phyloP scores from a whole-genome alignment of 192 early-diverging fungal species.

The Ambispora gerdemannii region DNA sequence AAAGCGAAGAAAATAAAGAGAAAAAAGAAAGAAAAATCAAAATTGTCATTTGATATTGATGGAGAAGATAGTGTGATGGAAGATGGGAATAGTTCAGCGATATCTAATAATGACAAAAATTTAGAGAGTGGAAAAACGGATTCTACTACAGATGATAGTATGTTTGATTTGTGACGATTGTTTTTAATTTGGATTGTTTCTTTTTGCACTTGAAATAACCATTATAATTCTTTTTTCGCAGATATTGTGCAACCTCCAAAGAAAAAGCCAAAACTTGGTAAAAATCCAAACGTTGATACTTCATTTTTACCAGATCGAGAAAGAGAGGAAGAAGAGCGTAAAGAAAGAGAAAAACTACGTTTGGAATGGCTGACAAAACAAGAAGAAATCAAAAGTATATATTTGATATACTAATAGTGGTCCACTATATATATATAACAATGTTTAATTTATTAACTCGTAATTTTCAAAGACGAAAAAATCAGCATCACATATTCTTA shows the following conservation, averaged over 20 bases:
- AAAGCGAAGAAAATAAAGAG: slow-evolving; percentile 60
- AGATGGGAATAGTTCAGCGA: slow-evolving; percentile 23
- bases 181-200: too few relatives aligned
- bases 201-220: too few relatives aligned
- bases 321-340: slow-evolving; percentile 74
- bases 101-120: slow-evolving; percentile 27
- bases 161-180: too few relatives aligned
- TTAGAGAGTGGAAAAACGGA: slow-evolving; percentile 23
- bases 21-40: slow-evolving; percentile 59
- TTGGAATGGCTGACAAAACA: slow-evolving; percentile 83
- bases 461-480: slow-evolving; percentile 52
- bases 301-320: slow-evolving; percentile 89
- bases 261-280: slow-evolving; percentile 58
- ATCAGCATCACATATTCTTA: slow-evolving; percentile 89
- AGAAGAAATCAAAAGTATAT: slow-evolving; percentile 72
- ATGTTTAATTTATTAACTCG: not conserved
- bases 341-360: slow-evolving; percentile 68
- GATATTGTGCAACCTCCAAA: not conserved
- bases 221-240: too few relatives aligned
- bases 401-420: too few relatives aligned
- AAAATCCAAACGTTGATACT: slow-evolving; percentile 89
- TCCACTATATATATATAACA: too few relatives aligned
- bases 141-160: slow-evolving; percentile 39
- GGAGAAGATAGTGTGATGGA: slow-evolving; percentile 53
- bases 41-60: slow-evolving; percentile 74